These are phyloP conservation scores for Emergomyces africanus DNA, from an alignment of 2,329 filamentous ascomycete species.

Conservation along the genomic window DNA sequence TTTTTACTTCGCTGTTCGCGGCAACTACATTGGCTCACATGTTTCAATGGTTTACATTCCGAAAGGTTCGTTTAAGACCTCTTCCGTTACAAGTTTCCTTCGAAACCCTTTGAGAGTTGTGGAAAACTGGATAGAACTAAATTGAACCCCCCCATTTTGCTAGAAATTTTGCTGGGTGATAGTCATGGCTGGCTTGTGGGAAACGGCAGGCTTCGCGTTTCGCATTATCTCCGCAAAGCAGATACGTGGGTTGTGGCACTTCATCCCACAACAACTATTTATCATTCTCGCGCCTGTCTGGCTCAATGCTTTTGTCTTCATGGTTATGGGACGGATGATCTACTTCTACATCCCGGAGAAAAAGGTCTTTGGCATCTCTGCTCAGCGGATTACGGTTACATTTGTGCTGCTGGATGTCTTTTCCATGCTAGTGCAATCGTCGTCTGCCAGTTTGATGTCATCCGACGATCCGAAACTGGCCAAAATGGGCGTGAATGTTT, in stretches of 20 bases:
- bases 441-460: slow-evolving; percentile 12
- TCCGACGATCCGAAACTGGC: slow-evolving; percentile 7
- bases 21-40: slow-evolving; percentile 5
- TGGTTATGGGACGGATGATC: slow-evolving; percentile 36
- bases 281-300: slow-evolving; percentile 11
- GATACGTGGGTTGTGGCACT: slow-evolving; percentile 5
- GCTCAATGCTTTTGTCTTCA: slow-evolving; percentile 38
- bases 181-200: slow-evolving; percentile 8
- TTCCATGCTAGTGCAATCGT: slow-evolving; percentile 13
- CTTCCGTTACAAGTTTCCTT: background rate
- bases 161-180: slow-evolving; percentile 13
- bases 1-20: slow-evolving; percentile 8
- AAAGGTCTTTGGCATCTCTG: slow-evolving; percentile 26
- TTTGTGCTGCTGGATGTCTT: slow-evolving; percentile 33
- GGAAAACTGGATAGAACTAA: background rate
- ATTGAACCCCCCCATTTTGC: background rate
- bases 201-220: slow-evolving; percentile 9
- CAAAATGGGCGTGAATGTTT: slow-evolving; percentile 16
- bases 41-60: slow-evolving; percentile 6
- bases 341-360: slow-evolving; percentile 30
- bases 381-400: slow-evolving; percentile 23
- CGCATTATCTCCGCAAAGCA: slow-evolving; percentile 6
- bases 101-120: too few species aligned
- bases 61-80: slow-evolving; percentile 6
- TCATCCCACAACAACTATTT: slow-evolving; percentile 9